Base-by-base conservation (phyloP, 306 rosid species). In the Oxytropis ochrocephala region DNA sequence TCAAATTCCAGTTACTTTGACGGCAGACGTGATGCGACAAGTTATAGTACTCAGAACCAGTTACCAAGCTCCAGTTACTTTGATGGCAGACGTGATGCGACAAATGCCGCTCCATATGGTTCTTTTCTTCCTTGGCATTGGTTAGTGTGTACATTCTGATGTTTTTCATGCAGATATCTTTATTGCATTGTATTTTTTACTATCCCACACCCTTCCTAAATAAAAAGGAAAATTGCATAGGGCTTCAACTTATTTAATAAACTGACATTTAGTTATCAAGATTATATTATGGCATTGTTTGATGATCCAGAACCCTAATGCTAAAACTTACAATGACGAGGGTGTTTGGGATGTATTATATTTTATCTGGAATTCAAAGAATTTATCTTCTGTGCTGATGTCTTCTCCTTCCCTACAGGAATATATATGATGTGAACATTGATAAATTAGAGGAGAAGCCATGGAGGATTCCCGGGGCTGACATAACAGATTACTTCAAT, bases 401-500 rank as follows among this genome's bases (percentile, higher is more conserved):
- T 70, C 14, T n/a, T 39, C 44, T 43, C 16, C 38, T 64, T 54
- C 53, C 53, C 32, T 61, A 30, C 81, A 89, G 96, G 87, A 77
- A 78, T 51, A 78, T 85, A 73, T 79, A 81, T 66, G 86, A 85
- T 53, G 81, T 85, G 19, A 84, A 83, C 67, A 72, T 81, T 75
- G 93, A 87, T 57, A 16, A 73, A 0, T 81, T 87, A 2, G 70
- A 66, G 72, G 87, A 85, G 72, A 87, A 87, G 85, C 87, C 87
- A 8, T 89, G 93, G 91, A 78, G 76, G 58, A 42, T 47, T 78
- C 76, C 84, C 47, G 88, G 86, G 75, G 85, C 70, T 56, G 89
- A 89, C 73, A 61, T 78, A 11, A 83, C 86, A 8, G 88, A 87
- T 78, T 87, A 83, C 79, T 89, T 87, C 83, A 87, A 87, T 67